Evolutionary conservation across 371 early-diverging fungal genomes (phyloP).

Genomic region (Vavraia culicis): DNA sequence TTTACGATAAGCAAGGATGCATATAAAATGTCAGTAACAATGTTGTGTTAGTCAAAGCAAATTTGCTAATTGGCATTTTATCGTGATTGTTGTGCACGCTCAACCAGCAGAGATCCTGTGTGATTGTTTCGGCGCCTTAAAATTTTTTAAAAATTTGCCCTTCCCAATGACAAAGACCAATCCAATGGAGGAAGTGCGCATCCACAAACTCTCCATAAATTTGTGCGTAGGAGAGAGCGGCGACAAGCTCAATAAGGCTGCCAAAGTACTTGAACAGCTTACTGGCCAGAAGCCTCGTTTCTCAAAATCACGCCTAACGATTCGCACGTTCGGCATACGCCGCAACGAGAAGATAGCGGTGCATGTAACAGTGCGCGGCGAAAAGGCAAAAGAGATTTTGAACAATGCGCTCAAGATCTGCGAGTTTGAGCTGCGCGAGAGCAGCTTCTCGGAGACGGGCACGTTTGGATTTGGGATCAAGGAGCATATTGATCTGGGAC

Average conservation of each 20-base stretch:
- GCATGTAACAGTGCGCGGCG: conserved; percentile 90
- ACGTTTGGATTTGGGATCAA: conserved; percentile 99
- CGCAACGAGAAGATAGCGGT: conserved; percentile 99
- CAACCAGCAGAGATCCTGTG: no score
- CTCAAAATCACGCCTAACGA: conserved; percentile 96
- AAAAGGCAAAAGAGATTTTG: conserved; percentile 77
- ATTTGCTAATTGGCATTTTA: no score
- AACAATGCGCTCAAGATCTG: conserved; percentile 96
- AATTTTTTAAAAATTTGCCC: no score
- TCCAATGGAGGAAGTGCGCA: conserved; percentile 80
- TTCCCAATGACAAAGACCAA: conserved; percentile 44
- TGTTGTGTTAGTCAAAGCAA: no score
- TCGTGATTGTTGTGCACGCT: no score
- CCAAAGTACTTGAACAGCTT: conserved; percentile 97
- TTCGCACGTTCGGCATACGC: conserved; percentile 97
- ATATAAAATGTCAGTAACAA: no score
- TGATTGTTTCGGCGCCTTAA: no score
- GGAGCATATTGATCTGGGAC: conserved; percentile 99
- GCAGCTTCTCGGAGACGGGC: conserved; percentile 87
- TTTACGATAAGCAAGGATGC: no score
- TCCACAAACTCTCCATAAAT: conserved; percentile 98
- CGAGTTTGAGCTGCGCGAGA: conserved; percentile 81
- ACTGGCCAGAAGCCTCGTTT: conserved; percentile 94
- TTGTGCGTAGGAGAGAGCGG: conserved; percentile 92
- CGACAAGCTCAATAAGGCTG: conserved; percentile 92